Evolutionary conservation across 805 yeast genomes (phyloP).

Genomic region (Hanseniaspora lindneri): DNA sequence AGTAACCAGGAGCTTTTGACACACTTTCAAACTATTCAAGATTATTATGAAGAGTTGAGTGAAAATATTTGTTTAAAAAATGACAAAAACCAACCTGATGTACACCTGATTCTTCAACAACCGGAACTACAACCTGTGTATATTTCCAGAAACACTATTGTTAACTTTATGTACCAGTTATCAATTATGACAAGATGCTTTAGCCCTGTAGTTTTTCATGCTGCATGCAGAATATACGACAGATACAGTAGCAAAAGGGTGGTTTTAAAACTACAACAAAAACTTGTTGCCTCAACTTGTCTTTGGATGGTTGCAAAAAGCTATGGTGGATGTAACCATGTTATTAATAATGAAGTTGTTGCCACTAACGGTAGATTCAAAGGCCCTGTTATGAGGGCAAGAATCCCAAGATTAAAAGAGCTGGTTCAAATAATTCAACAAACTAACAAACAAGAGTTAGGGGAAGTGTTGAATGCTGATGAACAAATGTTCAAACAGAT

Average conservation of each 20-base stretch:
- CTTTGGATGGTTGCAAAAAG: slow-evolving; percentile 85
- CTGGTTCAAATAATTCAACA: slow-evolving; percentile 35
- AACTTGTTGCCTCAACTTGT: slow-evolving; percentile 81
- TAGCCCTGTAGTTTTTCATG: slow-evolving; percentile 49
- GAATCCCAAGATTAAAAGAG: slow-evolving; percentile 64
- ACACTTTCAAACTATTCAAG: slow-evolving; percentile 38
- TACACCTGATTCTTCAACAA: slow-evolving; percentile 65
- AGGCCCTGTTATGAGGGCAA: slow-evolving; percentile 62
- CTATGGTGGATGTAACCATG: slow-evolving; percentile 63
- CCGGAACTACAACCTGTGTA: slow-evolving; percentile 63
- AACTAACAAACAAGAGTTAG: slow-evolving; percentile 25
- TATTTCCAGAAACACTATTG: slow-evolving; percentile 54
- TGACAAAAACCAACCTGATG: slow-evolving; percentile 38
- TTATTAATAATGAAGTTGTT: slow-evolving; percentile 38
- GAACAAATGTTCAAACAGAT: slow-evolving; percentile 55
- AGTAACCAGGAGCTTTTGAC: slow-evolving; percentile 39
- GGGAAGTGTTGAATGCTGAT: slow-evolving; percentile 52
- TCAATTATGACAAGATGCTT: slow-evolving; percentile 51
- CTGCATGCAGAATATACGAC: slow-evolving; percentile 68
- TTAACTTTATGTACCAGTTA: slow-evolving; percentile 71
- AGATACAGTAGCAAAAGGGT: slow-evolving; percentile 82
- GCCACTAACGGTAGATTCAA: slow-evolving; percentile 49
- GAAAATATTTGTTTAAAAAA: slow-evolving; percentile 30
- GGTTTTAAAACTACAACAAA: slow-evolving; percentile 75
- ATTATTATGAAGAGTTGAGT: slow-evolving; percentile 44